Base-by-base conservation (phyloP, 2,329 filamentous ascomycete species). In the Diaporthe helianthi region DNA sequence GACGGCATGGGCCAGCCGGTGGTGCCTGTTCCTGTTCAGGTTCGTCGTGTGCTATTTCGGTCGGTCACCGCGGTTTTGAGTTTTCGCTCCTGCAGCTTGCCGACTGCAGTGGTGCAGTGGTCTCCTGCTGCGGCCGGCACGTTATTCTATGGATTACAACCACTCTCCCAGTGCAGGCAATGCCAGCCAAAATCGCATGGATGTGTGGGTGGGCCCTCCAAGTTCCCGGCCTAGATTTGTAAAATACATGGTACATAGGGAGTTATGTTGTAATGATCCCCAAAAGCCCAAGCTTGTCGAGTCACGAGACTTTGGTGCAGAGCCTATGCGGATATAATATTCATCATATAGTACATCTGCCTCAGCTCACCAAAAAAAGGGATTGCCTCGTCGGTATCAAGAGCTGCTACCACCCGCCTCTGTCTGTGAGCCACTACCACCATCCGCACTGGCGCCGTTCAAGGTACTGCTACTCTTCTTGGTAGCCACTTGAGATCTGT, bases 401-500 rank as follows among this genome's bases (percentile, higher is more conserved):
- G 70, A 64, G 46, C 51, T 65, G 24, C 69, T 69, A 46, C 69
- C 64, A 26, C 70, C 58, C 24, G 67, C 67, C 49, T 71, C 67
- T 7, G 69, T 44, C 66, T 72, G 69, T 29, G 69, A 61, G 41
- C 67, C 60, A 17, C 69, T 68, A 17, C 67, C 60, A 31, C 67
- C 71, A 12, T 68, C 70, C 19, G 61, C 49, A 49, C 31, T 64
- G 19, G 36, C 53, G 24, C 63, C 65, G 49, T 71, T 73, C 41
- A 47, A 46, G 4, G 65, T 47, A 71, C 74, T 36, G 74, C 73
- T 69, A 65, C 65, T 71, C 58, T 66, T 68, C 79, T 86, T 88
- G 75, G 86, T 89, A 38, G 88, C 84, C 77, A 90, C 58, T 63
- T 17, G 19, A 36, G 22, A 5, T 49, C 36, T 13, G 58, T 63